Evolutionary conservation across 1,139 yeast species (phyloP).

Genomic region (Blastobotrys apis): DNA sequence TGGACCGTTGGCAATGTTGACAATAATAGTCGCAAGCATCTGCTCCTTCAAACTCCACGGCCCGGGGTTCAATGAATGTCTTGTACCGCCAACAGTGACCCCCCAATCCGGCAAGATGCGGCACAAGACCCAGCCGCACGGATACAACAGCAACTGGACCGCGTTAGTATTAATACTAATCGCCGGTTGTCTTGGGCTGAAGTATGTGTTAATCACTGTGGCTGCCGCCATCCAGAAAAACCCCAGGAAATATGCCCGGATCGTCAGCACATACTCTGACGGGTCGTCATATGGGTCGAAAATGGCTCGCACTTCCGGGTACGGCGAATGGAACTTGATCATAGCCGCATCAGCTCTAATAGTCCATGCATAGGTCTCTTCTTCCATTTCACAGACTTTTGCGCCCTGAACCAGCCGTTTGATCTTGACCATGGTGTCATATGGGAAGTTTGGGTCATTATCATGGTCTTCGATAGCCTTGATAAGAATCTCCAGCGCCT

Average conservation of each 20-base stretch:
- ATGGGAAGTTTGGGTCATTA: conserved; percentile 50
- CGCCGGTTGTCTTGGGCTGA: conserved; percentile 51
- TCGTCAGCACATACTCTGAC: conserved; percentile 48
- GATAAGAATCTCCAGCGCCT: conserved; percentile 42
- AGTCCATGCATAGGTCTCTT: conserved; percentile 23
- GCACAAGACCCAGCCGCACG: conserved; percentile 44
- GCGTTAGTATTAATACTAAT: conserved; percentile 46
- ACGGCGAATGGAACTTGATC: conserved; percentile 53
- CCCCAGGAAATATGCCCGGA: conserved; percentile 54
- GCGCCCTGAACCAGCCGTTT: conserved; percentile 19
- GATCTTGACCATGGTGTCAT: conserved; percentile 22
- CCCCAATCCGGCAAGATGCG: conserved; percentile 47
- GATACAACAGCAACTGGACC: conserved; percentile 55
- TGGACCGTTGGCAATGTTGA: conserved; percentile 37
- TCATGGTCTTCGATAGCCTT: conserved; percentile 42
- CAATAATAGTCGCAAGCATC: conserved; percentile 52
- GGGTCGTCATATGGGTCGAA: conserved; percentile 48
- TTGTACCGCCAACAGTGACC: conserved; percentile 39
- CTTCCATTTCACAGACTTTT: conserved; percentile 29
- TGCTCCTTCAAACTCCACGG: conserved; percentile 71
- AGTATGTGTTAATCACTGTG: conserved; percentile 55
- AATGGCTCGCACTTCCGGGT: conserved; percentile 60
- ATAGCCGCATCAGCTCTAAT: conserved; percentile 45
- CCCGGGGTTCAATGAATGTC: conserved; percentile 51
- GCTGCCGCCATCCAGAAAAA: conserved; percentile 54